Evolutionary conservation across 2,329 filamentous ascomycete genomes (phyloP), one percentile per base, ranked within the genome.

Genomic region (Fusarium nodosum): DNA sequence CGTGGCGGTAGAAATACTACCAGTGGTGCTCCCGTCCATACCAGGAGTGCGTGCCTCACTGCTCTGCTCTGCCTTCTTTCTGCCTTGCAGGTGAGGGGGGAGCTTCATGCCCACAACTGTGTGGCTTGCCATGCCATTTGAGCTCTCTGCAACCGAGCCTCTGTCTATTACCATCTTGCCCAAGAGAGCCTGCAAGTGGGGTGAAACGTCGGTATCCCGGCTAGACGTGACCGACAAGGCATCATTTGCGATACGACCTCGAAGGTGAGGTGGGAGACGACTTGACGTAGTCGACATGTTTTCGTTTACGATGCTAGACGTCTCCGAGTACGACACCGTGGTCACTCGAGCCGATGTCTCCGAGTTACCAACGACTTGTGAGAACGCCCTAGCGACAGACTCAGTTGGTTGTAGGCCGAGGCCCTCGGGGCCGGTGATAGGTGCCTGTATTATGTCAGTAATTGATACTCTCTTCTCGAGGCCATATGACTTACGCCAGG

Each of bases 1-100:
- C 1, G 76, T 78, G 9, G 78, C 77, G 1, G 77, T 79, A 5
- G 77, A 78, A 7, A 77, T 51, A 22, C 70, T 77, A 4, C 44
- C 45, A 9, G 58, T 44, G 13, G n/a, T 59, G 22, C 51, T 68
- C 13, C 36, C 26, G 2, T 13, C 33, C 34, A 50, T 18, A 4
- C 47, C 24, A 12, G 33, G 33, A 20, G 26, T 38, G 30, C 10
- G 31, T 30, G 7, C 13, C 28, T 41, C 48, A 12, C 33, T 41
- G 13, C 48, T 30, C n/a, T 56, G 54, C 11, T 30, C 45, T 9
- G 22, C 9, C n/a, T 34, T 52, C 10, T 30, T n/a, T 15, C 18
- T 22, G 2, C 24, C 20, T 26, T 20, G 34, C 13, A 71, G 55
- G 16, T 71, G 67, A 12, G 67, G 63, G 3, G 68, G 64, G 1